These are phyloP conservation scores for Amborella trichopoda DNA, from an alignment of 164 flowering plant genomes.

Conservation along the genomic window DNA sequence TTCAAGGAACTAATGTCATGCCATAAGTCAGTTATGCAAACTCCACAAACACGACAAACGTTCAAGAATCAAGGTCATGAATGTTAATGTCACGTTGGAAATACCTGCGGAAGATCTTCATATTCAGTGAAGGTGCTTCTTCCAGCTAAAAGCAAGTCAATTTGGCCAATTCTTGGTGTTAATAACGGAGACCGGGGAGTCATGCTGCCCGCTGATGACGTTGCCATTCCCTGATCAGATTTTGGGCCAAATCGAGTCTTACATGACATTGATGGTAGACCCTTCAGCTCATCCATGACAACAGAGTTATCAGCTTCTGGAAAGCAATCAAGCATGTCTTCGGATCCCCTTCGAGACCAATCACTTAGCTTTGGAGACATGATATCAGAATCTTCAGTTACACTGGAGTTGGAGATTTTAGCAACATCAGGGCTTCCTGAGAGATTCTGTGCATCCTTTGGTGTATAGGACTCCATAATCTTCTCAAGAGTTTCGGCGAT, in stretches of 20 bases:
- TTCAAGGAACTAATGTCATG: no score
- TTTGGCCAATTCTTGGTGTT: conserved; percentile 79
- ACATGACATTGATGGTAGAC: conserved; percentile 82
- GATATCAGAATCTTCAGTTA: conserved; percentile 85
- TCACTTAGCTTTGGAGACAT: conserved; percentile 88
- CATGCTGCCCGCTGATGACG: conserved; percentile 98
- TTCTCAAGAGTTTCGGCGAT: conserved; percentile 91
- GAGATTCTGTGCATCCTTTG: conserved; percentile 53
- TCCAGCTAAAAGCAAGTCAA: conserved; percentile 77
- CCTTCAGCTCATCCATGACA: conserved; percentile 76
- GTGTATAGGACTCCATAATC: conserved; percentile 64
- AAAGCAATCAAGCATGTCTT: conserved; percentile 91
- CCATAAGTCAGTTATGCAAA: no score
- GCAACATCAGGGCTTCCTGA: conserved; percentile 78
- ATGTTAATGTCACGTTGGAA: no score
- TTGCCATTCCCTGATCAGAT: conserved; percentile 97
- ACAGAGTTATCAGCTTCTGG: conserved; percentile 66
- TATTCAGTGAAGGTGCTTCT: conserved; percentile 71
- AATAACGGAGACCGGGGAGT: conserved; percentile 92
- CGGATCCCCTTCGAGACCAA: conserved; percentile 93
- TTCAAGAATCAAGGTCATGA: no score
- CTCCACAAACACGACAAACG: no score
- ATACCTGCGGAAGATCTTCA: conserved; percentile 89
- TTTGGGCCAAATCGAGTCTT: conserved; percentile 95
- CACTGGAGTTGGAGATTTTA: conserved; percentile 81